phyloP scores from a whole-genome alignment of 768 basidiomycete species.

The Leccinum olivaceopallidum region DNA sequence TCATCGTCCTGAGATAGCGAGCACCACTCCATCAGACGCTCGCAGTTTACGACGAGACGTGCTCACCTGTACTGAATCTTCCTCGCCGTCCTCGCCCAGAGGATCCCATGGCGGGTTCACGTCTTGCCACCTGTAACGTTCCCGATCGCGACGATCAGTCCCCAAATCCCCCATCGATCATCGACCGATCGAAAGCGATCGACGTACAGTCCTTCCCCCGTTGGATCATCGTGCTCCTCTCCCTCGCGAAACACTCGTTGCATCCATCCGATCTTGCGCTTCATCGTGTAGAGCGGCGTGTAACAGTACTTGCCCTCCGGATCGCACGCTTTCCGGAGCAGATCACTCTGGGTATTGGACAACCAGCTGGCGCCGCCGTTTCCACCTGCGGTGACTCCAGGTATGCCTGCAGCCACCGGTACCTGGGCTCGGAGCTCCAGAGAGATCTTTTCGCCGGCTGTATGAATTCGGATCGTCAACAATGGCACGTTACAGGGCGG shows the following conservation, averaged over 20 bases:
- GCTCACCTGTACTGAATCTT: constrained; percentile 20
- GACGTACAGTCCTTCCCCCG: constrained; percentile 23
- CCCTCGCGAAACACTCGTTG: constrained; percentile 16
- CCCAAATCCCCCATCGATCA: background rate
- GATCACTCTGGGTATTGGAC: constrained; percentile 17
- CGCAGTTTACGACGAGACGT: no score
- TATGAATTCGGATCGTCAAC: background rate
- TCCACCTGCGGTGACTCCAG: constrained; percentile 17
- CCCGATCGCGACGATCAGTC: background rate
- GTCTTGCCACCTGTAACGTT: constrained; percentile 24
- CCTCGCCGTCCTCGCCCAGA: constrained; percentile 26
- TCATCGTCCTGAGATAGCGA: background rate
- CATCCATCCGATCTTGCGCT: background rate
- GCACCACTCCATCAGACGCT: background rate
- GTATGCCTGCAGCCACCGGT: constrained; percentile 10
- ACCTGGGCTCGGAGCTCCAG: constrained; percentile 20
- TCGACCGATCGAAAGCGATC: background rate
- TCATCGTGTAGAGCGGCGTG: constrained; percentile 31
- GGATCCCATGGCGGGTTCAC: constrained; percentile 22
- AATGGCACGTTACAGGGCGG: background rate
- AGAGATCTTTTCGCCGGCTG: constrained; percentile 28
- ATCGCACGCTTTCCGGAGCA: constrained; percentile 28
- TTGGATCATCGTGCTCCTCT: background rate
- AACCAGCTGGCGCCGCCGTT: constrained; percentile 21
- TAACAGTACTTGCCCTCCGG: constrained; percentile 21